Evolutionary conservation across 345 rosid species (phyloP).

Genomic region (Arabis hirsuta): DNA sequence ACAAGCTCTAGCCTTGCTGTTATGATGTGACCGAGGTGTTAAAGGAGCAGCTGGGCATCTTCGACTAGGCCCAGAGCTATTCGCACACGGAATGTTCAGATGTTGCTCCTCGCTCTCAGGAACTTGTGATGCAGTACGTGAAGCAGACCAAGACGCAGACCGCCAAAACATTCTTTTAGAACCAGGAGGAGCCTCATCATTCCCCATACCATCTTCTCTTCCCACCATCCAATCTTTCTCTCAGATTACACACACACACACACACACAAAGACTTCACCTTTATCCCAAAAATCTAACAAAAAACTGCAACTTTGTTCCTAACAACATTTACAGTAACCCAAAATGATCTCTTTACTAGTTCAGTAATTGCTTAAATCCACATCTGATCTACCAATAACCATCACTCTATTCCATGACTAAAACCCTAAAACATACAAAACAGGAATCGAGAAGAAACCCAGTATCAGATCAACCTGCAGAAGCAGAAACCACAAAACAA

Average conservation of each 20-base stretch:
- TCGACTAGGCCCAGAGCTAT: slow-evolving; percentile 51
- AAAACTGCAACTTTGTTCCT: slow-evolving; percentile 25
- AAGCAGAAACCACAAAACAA: slow-evolving; percentile 24
- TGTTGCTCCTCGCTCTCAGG: slow-evolving; percentile 58
- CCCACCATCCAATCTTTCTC: slow-evolving; percentile 71
- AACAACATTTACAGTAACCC: slow-evolving; percentile 28
- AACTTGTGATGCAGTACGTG: slow-evolving; percentile 71
- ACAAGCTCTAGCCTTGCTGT: slow-evolving; percentile 83
- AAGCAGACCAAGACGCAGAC: slow-evolving; percentile 96
- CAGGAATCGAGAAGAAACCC: slow-evolving; percentile 31
- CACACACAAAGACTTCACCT: slow-evolving; percentile 32
- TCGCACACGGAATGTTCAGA: slow-evolving; percentile 48
- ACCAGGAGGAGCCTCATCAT: slow-evolving; percentile 57
- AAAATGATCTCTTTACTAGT: slow-evolving; percentile 23
- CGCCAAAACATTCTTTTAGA: slow-evolving; percentile 88
- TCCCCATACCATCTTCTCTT: slow-evolving; percentile 74
- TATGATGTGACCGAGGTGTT: slow-evolving; percentile 91
- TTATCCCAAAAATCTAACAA: slow-evolving; percentile 36
- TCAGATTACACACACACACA: slow-evolving; percentile 10
- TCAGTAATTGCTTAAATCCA: slow-evolving; percentile 32
- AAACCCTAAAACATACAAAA: slow-evolving; percentile 39
- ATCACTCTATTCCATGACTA: slow-evolving; percentile 19
- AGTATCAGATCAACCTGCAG: slow-evolving; percentile 56
- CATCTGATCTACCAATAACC: slow-evolving; percentile 30
- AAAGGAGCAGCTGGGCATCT: slow-evolving; percentile 71